phyloP scores from a whole-genome alignment of 192 early-diverging fungal genomes.

The Rhizoclosmatium sp. region DNA sequence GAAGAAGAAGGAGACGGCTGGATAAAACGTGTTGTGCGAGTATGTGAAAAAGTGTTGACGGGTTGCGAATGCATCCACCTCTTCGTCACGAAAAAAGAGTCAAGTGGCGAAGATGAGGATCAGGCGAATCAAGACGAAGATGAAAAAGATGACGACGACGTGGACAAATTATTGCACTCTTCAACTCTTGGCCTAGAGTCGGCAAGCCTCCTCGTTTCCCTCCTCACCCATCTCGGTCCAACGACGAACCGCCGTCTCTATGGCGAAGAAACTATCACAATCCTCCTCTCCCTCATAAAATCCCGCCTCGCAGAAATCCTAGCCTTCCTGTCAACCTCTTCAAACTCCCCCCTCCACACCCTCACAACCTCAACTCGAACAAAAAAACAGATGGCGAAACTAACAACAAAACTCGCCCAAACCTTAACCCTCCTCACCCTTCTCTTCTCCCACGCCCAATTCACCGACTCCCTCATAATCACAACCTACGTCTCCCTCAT shows the following conservation, averaged over 20 bases:
- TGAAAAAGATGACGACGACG: neutral
- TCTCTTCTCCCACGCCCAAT: neutral
- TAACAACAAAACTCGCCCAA: neutral
- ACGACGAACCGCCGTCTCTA: neutral
- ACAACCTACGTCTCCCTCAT: conserved; percentile 26
- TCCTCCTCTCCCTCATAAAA: neutral
- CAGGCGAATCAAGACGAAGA: neutral
- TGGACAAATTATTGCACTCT: neutral
- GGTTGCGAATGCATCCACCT: neutral
- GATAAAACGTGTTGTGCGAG: neutral
- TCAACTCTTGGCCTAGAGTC: conserved; percentile 14
- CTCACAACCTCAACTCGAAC: neutral
- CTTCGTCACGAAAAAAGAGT: neutral
- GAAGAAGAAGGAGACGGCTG: conserved; percentile 18
- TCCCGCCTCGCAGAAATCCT: neutral
- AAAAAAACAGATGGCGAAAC: neutral
- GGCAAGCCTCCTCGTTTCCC: neutral
- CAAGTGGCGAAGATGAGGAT: neutral
- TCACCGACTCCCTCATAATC: conserved; percentile 11
- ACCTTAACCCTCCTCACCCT: neutral
- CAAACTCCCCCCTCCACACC: neutral
- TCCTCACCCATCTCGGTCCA: no score
- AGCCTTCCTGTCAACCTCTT: neutral
- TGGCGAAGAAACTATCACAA: conserved; percentile 5
- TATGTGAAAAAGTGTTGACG: conserved; percentile 18